Conservation (phyloP, 305 asterid genomes). For the Caryopteris hybrid region DNA sequence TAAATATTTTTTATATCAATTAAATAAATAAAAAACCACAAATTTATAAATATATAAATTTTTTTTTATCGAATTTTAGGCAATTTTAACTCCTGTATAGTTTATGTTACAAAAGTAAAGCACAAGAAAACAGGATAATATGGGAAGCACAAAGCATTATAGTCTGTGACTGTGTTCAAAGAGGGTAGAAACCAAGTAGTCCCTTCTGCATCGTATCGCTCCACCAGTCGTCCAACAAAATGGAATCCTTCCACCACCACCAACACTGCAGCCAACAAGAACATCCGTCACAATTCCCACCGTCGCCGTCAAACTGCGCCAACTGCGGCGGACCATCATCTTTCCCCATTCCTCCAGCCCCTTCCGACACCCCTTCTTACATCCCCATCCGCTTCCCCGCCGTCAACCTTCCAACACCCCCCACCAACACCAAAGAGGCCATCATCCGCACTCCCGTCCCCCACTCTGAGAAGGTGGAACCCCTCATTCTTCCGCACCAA, state of each 20-base stretch:
- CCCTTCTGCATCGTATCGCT: not conserved
- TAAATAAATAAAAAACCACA: too few species aligned
- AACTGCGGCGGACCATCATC: conserved; percentile 77
- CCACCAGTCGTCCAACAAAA: conserved; percentile 11
- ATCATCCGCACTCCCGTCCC: conserved; percentile 91
- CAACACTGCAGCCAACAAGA: conserved; percentile 24
- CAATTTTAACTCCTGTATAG: too few species aligned
- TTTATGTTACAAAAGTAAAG: too few species aligned
- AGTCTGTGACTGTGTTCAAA: too few species aligned
- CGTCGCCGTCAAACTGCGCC: conserved; percentile 38
- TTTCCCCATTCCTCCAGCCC: conserved; percentile 56
- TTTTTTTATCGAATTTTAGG: too few species aligned
- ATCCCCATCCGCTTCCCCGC: conserved; percentile 92
- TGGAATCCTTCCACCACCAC: conserved; percentile 39
- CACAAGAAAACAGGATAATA: too few species aligned
- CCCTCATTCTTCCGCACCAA: conserved; percentile 50
- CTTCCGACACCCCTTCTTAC: conserved; percentile 57
- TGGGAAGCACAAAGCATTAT: too few species aligned
- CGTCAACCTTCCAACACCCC: conserved; percentile 64
- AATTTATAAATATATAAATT: too few species aligned
- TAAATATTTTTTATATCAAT: too few species aligned
- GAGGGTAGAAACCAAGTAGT: not conserved
- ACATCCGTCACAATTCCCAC: conserved; percentile 10
- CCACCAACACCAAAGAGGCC: conserved; percentile 61
- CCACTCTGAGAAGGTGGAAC: conserved; percentile 48